Base-by-base conservation (phyloP, 2,329 filamentous ascomycete species). In the Pochonia chlamydosporia region DNA sequence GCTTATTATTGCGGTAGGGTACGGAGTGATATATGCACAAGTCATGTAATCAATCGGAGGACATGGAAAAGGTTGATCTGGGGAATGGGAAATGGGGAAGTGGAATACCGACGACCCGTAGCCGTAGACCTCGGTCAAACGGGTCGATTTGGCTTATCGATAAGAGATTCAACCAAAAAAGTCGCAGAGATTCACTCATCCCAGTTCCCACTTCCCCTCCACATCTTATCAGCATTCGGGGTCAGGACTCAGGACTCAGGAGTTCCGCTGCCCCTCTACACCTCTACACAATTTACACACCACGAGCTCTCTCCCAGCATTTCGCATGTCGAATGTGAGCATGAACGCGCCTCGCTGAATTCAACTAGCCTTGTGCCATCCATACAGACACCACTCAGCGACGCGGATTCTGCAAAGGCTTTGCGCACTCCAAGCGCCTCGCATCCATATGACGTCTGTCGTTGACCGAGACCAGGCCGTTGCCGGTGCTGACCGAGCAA, bases 371-470 rank as follows among this genome's bases (percentile, higher is more conserved):
- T 35, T 24, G 47, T 43, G 28, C 28, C 11, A 20, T 24, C 18
- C 25, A 11, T 24, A 23, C 9, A 33, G n/a, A 14, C 11, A 23
- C 18, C 10, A 18, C 40, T 25, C 47, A 23, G 21, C 42, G 42
- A 24, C 41, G 36, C 16, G 13, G 41, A 7, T n/a, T 21, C 9
- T 13, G 18, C 35, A 21, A 39, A 10, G 26, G 26, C 26, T 28
- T 13, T 30, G 31, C 31, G 40, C 46, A 39, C 23, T 28, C 24
- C 37, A 30, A 39, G 18, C 31, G 28, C 40, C 40, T 20, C 40
- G 33, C 39, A 24, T 23, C 40, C 20, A 30, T 39, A 55, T 52
- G 53, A 48, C 42, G 28, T 45, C 48, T 36, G 44, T 47, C 39
- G 40, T 45, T 26, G 51, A 49, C 24, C 33, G 36, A 24, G 50